phyloP scores from a whole-genome alignment of 306 rosid species.

The Castanospermum australe region DNA sequence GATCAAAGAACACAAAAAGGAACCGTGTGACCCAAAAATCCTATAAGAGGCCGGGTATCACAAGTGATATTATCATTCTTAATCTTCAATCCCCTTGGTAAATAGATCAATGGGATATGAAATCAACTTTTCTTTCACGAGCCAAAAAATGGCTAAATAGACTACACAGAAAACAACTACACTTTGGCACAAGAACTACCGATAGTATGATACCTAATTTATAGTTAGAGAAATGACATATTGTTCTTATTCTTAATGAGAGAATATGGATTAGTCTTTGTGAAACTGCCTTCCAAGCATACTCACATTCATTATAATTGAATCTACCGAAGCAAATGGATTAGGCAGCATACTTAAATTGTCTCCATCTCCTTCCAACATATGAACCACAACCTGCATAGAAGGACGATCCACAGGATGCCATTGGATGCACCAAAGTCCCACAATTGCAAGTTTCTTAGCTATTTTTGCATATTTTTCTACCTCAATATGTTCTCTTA shows the following conservation, averaged over 20 bases:
- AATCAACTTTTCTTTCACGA: no score
- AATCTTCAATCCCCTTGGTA: no score
- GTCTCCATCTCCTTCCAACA: conserved; percentile 23
- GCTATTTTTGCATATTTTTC: conserved; percentile 6
- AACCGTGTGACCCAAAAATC: no score
- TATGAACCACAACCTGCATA: conserved; percentile 26
- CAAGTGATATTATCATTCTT: no score
- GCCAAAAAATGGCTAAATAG: no score
- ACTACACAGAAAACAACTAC: not conserved
- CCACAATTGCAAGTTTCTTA: conserved; percentile 13
- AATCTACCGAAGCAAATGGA: conserved; percentile 27
- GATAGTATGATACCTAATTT: not conserved
- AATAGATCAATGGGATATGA: no score
- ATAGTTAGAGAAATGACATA: no score
- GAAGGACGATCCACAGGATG: conserved; percentile 21
- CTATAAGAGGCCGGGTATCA: no score
- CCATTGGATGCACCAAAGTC: conserved; percentile 1
- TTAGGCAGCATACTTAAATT: conserved; percentile 14
- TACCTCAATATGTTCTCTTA: conserved; percentile 7
- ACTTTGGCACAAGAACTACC: not conserved
- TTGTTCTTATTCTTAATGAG: not conserved
- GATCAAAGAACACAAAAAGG: no score
- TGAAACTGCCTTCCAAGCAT: conserved; percentile 18
- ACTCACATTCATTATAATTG: not conserved
- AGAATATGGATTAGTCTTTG: not conserved